phyloP scores from a whole-genome alignment of 2,329 filamentous ascomycete species.

The Alternaria triticimaculans region DNA sequence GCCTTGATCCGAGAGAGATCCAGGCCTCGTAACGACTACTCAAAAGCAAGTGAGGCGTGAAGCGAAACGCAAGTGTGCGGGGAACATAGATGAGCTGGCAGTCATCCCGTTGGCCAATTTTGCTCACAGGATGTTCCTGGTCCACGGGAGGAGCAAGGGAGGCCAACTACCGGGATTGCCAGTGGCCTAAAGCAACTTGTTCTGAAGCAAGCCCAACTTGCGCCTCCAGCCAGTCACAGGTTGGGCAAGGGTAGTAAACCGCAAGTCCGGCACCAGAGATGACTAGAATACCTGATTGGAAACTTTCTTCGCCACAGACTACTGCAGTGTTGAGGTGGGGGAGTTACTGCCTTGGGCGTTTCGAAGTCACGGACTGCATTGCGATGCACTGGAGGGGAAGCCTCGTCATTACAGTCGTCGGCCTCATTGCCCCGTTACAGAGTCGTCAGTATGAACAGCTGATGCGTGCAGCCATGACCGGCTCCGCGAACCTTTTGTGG shows the following conservation, averaged over 20 bases:
- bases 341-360: neutral
- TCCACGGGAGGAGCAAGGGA: neutral
- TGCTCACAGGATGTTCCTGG: conserved; percentile 8
- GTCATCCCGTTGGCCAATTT: neutral
- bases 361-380: neutral
- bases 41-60: conserved; percentile 8
- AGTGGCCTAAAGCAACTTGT: neutral
- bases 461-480: neutral
- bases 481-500: neutral
- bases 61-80: conserved; percentile 14
- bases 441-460: neutral
- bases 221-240: conserved; percentile 2
- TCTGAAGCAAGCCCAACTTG: conserved; percentile 2
- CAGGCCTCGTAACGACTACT: neutral
- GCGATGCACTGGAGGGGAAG: neutral
- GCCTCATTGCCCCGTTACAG: neutral
- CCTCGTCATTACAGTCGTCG: neutral
- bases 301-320: conserved; percentile 1
- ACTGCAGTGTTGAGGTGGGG: conserved; percentile 4
- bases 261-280: neutral
- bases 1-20: conserved; percentile 4
- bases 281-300: neutral
- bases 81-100: conserved; percentile 9
- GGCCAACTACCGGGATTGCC: neutral
- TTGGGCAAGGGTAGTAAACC: neutral